Evolutionary conservation across 192 early-diverging fungal species (phyloP).

Genomic region (Coemansia sp.): DNA sequence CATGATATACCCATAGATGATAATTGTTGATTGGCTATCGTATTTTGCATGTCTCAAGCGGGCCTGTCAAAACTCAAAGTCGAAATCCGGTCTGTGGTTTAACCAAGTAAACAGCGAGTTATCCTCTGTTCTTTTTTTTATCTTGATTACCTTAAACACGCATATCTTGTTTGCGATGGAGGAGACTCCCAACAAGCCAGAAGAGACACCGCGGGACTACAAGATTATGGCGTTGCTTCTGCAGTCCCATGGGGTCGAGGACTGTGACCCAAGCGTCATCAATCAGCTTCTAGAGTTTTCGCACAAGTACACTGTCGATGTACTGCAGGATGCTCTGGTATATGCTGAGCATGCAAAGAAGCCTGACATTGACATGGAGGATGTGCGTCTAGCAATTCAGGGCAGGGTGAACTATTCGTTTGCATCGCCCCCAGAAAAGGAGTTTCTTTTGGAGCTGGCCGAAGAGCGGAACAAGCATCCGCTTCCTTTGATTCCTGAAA

Average conservation of each 20-base stretch:
- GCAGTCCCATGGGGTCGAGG: conserved; percentile 79
- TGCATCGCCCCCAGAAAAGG: conserved; percentile 83
- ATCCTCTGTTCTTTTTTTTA: too few species aligned
- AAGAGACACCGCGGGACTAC: conserved; percentile 60
- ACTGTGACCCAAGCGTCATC: conserved; percentile 89
- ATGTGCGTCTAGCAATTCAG: conserved; percentile 91
- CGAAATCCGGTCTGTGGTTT: too few species aligned
- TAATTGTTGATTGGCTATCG: background rate
- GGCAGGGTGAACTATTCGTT: conserved; percentile 89
- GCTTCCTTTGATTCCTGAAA: conserved; percentile 75
- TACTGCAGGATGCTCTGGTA: conserved; percentile 86
- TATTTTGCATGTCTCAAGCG: too few species aligned
- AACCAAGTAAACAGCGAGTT: background rate
- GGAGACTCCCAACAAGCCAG: conserved; percentile 46
- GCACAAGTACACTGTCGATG: conserved; percentile 86
- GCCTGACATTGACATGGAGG: conserved; percentile 76
- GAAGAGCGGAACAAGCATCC: conserved; percentile 76
- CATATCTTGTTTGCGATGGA: conserved; percentile 24
- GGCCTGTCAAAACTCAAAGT: too few species aligned
- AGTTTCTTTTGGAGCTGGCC: conserved; percentile 78
- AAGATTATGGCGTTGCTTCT: conserved; percentile 85
- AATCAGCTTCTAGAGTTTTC: conserved; percentile 92
- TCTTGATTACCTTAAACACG: background rate
- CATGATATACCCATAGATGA: background rate
- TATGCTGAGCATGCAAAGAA: conserved; percentile 91